These are phyloP conservation scores for Cordyceps sp. DNA, from an alignment of 2,329 filamentous ascomycete genomes.

Conservation along the genomic window DNA sequence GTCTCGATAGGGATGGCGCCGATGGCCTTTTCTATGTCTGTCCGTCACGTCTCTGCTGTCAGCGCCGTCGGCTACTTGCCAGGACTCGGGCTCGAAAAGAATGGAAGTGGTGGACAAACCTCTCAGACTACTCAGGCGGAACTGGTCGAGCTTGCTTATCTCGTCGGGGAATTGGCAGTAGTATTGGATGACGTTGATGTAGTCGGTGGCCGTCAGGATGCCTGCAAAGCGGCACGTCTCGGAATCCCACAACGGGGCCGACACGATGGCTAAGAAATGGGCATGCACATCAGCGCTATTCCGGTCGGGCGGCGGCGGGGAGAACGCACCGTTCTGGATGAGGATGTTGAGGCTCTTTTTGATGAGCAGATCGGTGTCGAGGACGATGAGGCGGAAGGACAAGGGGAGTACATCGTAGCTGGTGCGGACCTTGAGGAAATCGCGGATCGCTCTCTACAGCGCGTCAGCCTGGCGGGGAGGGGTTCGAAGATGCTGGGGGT, in stretches of 20 bases:
- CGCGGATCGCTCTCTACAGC: constrained; percentile 77
- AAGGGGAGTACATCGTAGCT: constrained; percentile 96
- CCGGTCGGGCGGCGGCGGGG: background rate
- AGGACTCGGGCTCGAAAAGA: background rate
- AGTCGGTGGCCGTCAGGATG: constrained; percentile 87
- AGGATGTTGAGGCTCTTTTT: constrained; percentile 95
- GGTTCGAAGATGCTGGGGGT: background rate
- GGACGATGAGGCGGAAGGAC: constrained; percentile 87
- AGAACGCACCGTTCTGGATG: constrained; percentile 68
- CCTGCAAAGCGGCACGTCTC: constrained; percentile 85
- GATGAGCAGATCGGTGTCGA: constrained; percentile 87
- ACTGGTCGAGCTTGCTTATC: constrained; percentile 79
- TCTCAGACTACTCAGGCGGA: constrained; percentile 78
- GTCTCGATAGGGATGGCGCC: constrained; percentile 85
- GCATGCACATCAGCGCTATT: too few species aligned
- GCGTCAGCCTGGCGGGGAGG: background rate
- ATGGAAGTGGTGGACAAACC: constrained; percentile 33
- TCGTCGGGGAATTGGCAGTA: constrained; percentile 95
- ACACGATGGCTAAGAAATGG: constrained; percentile 69
- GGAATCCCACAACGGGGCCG: constrained; percentile 92
- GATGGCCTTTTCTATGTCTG: constrained; percentile 91
- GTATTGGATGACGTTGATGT: constrained; percentile 97
- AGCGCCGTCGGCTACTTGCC: background rate
- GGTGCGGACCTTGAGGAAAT: constrained; percentile 89
- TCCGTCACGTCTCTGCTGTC: too few species aligned